Evolutionary conservation across 2,329 filamentous ascomycete genomes (phyloP).

Genomic region (Cercospora sp.): DNA sequence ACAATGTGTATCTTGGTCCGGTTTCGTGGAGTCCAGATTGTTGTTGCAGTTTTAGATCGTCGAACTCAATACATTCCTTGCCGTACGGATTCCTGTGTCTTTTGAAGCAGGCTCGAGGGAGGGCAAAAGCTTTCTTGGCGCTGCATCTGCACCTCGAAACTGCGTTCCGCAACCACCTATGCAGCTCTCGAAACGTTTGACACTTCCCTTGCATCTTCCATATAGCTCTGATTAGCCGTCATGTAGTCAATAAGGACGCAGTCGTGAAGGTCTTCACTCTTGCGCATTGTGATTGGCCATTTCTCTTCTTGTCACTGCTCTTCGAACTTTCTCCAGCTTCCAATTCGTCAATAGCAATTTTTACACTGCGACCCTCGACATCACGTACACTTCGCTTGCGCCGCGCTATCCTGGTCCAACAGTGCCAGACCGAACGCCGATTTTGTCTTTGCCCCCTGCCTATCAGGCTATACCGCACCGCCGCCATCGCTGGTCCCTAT

Average conservation of each 20-base stretch:
- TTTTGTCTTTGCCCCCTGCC: background rate
- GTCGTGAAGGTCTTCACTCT: background rate
- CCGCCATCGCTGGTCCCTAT: background rate
- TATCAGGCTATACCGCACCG: background rate
- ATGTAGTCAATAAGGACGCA: background rate
- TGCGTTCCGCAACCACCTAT: background rate
- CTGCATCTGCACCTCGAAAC: background rate
- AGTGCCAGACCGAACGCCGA: background rate
- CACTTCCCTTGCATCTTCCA: background rate
- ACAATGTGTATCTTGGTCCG: slow-evolving; percentile 7
- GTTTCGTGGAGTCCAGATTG: slow-evolving; percentile 1
- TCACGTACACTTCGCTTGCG: background rate
- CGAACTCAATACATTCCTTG: slow-evolving; percentile 23
- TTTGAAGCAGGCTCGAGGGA: background rate
- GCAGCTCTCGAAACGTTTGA: background rate
- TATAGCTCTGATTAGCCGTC: background rate
- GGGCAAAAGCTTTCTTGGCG: background rate
- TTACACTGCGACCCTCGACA: background rate
- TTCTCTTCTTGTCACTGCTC: background rate
- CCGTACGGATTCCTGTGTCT: background rate
- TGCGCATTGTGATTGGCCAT: background rate
- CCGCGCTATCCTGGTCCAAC: no score
- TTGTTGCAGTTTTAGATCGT: slow-evolving; percentile 16
- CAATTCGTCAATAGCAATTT: background rate
- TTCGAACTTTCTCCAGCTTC: background rate